phyloP scores from a whole-genome alignment of 495 filamentous ascomycete genomes.

The Podospora didyma region DNA sequence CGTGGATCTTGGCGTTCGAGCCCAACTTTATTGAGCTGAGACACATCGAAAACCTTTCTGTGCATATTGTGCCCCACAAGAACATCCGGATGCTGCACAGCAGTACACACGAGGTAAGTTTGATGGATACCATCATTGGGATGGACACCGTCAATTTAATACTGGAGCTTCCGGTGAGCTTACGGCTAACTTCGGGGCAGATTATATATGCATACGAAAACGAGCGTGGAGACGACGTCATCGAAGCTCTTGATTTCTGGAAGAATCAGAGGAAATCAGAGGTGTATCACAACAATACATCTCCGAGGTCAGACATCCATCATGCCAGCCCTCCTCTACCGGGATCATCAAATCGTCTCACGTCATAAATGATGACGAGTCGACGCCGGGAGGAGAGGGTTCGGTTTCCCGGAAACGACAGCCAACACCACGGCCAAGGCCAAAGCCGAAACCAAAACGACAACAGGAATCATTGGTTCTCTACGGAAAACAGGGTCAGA shows the following conservation, averaged over 20 bases:
- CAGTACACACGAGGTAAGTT: conserved; percentile 86
- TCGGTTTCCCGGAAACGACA: neutral
- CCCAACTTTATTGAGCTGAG: conserved; percentile 97
- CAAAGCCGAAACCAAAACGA: too few species aligned
- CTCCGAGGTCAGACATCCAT: neutral
- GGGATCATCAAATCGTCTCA: neutral
- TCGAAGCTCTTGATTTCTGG: conserved; percentile 98
- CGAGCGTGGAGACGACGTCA: conserved; percentile 87
- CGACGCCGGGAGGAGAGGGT: neutral
- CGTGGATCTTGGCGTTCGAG: conserved; percentile 97
- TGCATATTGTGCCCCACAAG: conserved; percentile 91
- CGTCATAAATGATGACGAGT: neutral
- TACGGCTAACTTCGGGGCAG: conserved; percentile 35
- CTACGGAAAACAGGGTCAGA: too few species aligned
- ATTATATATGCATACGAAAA: conserved; percentile 97
- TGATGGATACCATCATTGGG: too few species aligned
- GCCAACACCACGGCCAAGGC: too few species aligned
- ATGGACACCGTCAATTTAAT: too few species aligned
- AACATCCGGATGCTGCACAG: conserved; percentile 97
- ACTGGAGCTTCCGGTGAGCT: neutral
- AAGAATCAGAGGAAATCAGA: conserved; percentile 52
- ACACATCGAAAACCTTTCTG: conserved; percentile 86
- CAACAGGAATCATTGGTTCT: too few species aligned
- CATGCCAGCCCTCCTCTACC: neutral
- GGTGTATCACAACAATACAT: conserved; percentile 4